phyloP scores from a whole-genome alignment of 805 yeast species.

The Ogataea philodendri region DNA sequence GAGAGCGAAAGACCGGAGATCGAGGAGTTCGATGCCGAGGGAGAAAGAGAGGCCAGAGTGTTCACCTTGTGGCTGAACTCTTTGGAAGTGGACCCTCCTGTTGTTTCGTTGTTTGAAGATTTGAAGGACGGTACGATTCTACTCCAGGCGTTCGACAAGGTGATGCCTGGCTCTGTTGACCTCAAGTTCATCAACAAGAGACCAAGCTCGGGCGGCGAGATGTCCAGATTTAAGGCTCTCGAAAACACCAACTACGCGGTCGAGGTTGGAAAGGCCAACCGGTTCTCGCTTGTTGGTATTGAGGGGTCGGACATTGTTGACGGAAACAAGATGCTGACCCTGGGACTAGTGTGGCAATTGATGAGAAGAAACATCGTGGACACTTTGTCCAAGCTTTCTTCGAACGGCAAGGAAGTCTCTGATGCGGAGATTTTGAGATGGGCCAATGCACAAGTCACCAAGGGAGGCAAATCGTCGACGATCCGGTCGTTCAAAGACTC shows the following conservation, averaged over 20 bases:
- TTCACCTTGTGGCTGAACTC: slow-evolving; percentile 97
- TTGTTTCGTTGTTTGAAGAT: slow-evolving; percentile 88
- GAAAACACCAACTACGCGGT: slow-evolving; percentile 99
- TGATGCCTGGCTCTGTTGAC: slow-evolving; percentile 88
- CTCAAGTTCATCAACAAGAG: slow-evolving; percentile 77
- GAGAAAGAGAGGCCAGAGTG: slow-evolving; percentile 98
- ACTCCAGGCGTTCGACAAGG: slow-evolving; percentile 92
- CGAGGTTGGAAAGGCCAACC: slow-evolving; percentile 87
- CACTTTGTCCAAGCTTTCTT: slow-evolving; percentile 71
- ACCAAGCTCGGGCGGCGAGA: slow-evolving; percentile 70
- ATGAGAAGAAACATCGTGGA: slow-evolving; percentile 94
- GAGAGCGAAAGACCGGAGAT: slow-evolving; percentile 90
- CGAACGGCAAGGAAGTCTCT: slow-evolving; percentile 70
- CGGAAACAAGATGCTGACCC: slow-evolving; percentile 82
- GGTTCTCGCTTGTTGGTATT: slow-evolving; percentile 93
- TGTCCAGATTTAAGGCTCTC: slow-evolving; percentile 89
- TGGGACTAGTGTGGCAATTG: slow-evolving; percentile 96
- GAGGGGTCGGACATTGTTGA: slow-evolving; percentile 97
- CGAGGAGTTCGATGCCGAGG: slow-evolving; percentile 98
- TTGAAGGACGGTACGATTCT: slow-evolving; percentile 88
- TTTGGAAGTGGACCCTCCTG: slow-evolving; percentile 93
- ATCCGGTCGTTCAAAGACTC: slow-evolving; percentile 86
- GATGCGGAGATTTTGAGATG: slow-evolving; percentile 88
- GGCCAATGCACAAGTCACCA: slow-evolving; percentile 84
- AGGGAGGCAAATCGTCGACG: slow-evolving; percentile 75